phyloP scores from a whole-genome alignment of 1,139 yeast species.

The Entelexis paramagnoliae region DNA sequence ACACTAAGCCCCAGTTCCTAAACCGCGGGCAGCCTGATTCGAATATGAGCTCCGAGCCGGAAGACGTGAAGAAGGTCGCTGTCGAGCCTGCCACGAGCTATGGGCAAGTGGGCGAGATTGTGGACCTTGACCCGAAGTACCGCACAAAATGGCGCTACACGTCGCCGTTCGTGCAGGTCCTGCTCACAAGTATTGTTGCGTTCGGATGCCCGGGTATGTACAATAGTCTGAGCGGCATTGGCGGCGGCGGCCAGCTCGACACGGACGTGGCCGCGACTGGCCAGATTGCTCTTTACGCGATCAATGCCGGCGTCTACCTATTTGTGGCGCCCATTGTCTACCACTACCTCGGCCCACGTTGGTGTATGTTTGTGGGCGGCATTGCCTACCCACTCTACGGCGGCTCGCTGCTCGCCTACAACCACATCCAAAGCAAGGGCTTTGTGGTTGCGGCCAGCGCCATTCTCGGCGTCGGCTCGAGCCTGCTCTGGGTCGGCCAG shows the following conservation, averaged over 20 bases:
- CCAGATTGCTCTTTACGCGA: constrained; percentile 45
- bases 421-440: constrained; percentile 42
- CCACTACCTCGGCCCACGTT: constrained; percentile 43
- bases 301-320: constrained; percentile 46
- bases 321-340: constrained; percentile 41
- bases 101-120: constrained; percentile 3
- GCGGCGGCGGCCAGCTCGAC: constrained; percentile 41
- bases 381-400: constrained; percentile 52
- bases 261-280: constrained; percentile 40
- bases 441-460: constrained; percentile 53
- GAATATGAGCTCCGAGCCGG: background rate
- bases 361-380: constrained; percentile 53
- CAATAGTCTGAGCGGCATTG: constrained; percentile 47
- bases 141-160: constrained; percentile 19
- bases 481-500: constrained; percentile 52
- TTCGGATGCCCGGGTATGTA: constrained; percentile 41
- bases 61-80: background rate
- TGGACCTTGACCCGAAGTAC: constrained; percentile 1
- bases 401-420: constrained; percentile 42
- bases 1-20: too few relatives aligned
- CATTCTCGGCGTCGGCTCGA: constrained; percentile 48
- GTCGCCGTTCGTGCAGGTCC: constrained; percentile 26
- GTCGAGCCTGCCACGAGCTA: background rate
- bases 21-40: too few relatives aligned
- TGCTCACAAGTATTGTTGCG: constrained; percentile 28